phyloP scores from a whole-genome alignment of 257 asterid species.

The Solanum ossicruentum region DNA sequence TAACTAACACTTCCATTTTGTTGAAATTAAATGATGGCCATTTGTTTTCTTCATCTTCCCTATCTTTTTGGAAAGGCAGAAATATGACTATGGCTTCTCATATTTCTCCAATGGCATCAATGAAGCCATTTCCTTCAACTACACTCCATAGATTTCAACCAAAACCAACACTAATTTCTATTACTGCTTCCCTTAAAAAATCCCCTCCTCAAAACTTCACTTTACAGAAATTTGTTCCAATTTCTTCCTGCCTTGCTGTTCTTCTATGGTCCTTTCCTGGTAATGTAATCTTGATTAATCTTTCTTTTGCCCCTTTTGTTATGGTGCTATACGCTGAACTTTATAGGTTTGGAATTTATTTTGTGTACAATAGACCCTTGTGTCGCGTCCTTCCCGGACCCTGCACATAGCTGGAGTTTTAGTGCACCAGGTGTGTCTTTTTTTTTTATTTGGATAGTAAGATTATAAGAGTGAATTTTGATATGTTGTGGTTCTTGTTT shows the following conservation, averaged over 20 bases:
- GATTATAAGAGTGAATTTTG: too few relatives aligned
- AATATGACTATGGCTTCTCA: not conserved
- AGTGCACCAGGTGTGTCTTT: too few relatives aligned
- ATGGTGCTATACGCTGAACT: not conserved
- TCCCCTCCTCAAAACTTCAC: not conserved
- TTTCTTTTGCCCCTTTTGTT: constrained; percentile 3
- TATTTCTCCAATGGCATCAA: not conserved
- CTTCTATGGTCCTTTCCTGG: constrained; percentile 46
- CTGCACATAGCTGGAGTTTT: too few relatives aligned
- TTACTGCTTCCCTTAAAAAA: not conserved
- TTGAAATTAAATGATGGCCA: not conserved
- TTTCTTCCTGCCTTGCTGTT: constrained; percentile 41
- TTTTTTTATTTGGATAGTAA: too few relatives aligned
- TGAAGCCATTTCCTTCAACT: not conserved
- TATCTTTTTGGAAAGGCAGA: not conserved
- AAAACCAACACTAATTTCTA: not conserved
- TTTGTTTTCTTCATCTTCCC: not conserved
- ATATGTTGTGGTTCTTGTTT: too few relatives aligned
- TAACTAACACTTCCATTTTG: not conserved
- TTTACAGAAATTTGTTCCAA: constrained; percentile 8
- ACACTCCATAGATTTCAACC: constrained; percentile 10
- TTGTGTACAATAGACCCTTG: too few relatives aligned
- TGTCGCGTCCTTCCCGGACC: too few relatives aligned
- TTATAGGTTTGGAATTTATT: too few relatives aligned
- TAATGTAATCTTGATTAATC: constrained; percentile 1